Conservation (phyloP, 2,329 filamentous ascomycete species). For the Conoideocrella luteorostrata region DNA sequence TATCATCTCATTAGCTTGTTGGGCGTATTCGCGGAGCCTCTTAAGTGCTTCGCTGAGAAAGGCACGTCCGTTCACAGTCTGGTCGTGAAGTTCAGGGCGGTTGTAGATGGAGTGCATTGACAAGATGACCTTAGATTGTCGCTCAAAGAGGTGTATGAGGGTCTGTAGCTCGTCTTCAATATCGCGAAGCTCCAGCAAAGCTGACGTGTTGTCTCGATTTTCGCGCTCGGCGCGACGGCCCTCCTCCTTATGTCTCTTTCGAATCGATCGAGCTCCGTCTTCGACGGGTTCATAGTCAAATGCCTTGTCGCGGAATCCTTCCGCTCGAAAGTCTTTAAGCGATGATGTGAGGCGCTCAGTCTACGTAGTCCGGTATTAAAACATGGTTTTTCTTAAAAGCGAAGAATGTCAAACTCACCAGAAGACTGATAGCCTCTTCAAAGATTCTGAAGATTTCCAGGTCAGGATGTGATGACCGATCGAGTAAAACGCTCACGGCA, state of each 20-base stretch:
- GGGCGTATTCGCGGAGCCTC: conserved; percentile 48
- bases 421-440: conserved; percentile 57
- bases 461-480: conserved; percentile 53
- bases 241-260: conserved; percentile 32
- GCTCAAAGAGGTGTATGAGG: conserved; percentile 49
- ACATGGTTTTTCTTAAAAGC: background rate
- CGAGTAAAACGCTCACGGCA: conserved; percentile 55
- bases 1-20: conserved; percentile 50
- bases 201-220: conserved; percentile 57
- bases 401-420: conserved; percentile 32
- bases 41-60: conserved; percentile 48
- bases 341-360: conserved; percentile 57
- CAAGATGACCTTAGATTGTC: conserved; percentile 45
- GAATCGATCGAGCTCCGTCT: conserved; percentile 32
- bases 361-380: conserved; percentile 23
- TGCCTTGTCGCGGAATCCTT: conserved; percentile 44
- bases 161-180: conserved; percentile 58
- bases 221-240: conserved; percentile 44
- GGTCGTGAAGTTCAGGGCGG: conserved; percentile 31
- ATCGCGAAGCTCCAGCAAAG: conserved; percentile 55
- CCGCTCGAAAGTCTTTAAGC: conserved; percentile 54
- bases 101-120: conserved; percentile 39
- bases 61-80: conserved; percentile 38
- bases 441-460: conserved; percentile 60
- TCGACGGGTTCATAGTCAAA: conserved; percentile 33